Conservation (phyloP, 2,329 filamentous ascomycete genomes). For the Sporothrix luriei region DNA sequence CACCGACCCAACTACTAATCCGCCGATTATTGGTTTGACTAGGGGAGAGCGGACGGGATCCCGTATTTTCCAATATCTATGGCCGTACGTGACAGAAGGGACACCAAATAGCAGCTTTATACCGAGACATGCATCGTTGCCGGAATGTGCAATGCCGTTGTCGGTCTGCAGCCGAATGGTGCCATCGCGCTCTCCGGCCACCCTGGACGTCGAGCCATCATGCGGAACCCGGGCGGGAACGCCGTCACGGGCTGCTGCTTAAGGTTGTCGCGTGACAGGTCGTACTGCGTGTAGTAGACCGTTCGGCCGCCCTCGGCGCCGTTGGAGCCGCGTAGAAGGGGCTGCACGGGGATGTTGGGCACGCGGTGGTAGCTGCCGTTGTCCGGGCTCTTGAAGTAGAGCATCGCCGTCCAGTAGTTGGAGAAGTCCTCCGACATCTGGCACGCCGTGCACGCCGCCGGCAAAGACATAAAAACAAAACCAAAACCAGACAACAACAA, state of each 20-base stretch:
- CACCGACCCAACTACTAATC: no score
- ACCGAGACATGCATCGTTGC: no score
- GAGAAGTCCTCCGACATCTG: constrained; percentile 41
- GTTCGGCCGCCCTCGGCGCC: constrained; percentile 38
- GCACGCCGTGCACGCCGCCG: constrained; percentile 38
- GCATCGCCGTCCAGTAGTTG: constrained; percentile 40
- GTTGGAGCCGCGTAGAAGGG: constrained; percentile 37
- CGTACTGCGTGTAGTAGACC: constrained; percentile 40
- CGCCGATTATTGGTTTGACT: no score
- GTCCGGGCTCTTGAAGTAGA: constrained; percentile 40
- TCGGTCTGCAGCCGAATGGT: no score
- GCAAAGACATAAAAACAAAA: neutral
- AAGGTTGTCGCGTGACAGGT: constrained; percentile 38
- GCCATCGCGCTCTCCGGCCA: no score
- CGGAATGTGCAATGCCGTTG: no score
- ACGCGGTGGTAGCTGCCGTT: constrained; percentile 41
- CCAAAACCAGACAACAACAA: neutral
- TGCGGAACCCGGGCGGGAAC: constrained; percentile 39
- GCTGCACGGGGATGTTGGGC: constrained; percentile 36
- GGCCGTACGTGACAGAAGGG: no score
- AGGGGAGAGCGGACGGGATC: no score
- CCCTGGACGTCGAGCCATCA: no score
- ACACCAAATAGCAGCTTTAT: no score
- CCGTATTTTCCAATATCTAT: no score
- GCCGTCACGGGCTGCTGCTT: constrained; percentile 37